These are phyloP conservation scores for Dioszegia hungarica DNA, from an alignment of 768 basidiomycete genomes.

Conservation along the genomic window DNA sequence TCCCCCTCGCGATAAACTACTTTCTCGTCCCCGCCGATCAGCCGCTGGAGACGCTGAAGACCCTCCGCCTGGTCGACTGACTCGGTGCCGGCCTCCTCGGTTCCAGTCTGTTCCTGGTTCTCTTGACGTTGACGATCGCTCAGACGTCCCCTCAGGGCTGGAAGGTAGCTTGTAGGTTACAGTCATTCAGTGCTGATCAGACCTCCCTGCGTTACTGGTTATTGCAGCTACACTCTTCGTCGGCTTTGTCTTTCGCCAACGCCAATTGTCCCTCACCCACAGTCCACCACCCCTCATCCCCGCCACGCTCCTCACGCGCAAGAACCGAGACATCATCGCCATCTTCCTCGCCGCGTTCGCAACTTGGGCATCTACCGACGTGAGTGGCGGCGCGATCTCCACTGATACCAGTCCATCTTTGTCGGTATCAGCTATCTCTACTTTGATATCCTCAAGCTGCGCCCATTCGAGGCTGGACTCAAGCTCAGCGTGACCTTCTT, in stretches of 20 bases:
- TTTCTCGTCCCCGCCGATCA: background rate
- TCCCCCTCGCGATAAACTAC: slow-evolving; percentile 4
- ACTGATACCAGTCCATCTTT: background rate
- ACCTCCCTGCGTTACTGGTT: slow-evolving; percentile 6
- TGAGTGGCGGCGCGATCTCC: background rate
- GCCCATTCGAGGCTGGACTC: background rate
- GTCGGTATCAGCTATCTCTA: slow-evolving; percentile 4
- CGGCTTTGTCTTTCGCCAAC: slow-evolving; percentile 1
- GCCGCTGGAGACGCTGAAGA: background rate
- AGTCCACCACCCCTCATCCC: slow-evolving; percentile 4
- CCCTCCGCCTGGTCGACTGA: slow-evolving; percentile 6
- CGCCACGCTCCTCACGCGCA: background rate
- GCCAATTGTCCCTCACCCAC: background rate
- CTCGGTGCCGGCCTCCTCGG: slow-evolving; percentile 5
- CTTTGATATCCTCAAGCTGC: background rate
- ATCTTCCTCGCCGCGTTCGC: slow-evolving; percentile 5
- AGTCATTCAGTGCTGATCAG: background rate
- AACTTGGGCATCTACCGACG: background rate
- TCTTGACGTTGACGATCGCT: slow-evolving; percentile 8
- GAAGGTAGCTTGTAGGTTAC: slow-evolving; percentile 6
- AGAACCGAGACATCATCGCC: background rate
- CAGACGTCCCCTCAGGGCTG: background rate
- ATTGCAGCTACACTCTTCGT: background rate
- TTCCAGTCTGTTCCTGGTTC: background rate
- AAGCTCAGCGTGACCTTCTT: background rate